phyloP scores from a whole-genome alignment of 257 asterid genomes.

The Fraxinus americana region DNA sequence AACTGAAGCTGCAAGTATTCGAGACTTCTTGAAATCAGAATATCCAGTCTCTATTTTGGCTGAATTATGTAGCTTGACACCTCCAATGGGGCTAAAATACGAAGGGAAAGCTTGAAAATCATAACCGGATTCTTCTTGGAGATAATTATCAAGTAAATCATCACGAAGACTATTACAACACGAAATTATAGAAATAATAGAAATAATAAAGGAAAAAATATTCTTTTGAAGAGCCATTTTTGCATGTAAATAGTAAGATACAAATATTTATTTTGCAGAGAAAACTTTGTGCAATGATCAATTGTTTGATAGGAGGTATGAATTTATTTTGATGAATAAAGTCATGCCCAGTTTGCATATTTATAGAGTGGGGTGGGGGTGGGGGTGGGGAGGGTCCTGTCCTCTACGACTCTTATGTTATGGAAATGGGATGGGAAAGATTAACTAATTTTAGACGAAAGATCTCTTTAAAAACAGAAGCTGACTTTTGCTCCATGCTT shows the following conservation, averaged over 20 bases:
- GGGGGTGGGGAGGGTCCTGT: constrained; percentile 16
- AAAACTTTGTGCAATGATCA: neutral
- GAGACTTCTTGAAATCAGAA: constrained; percentile 16
- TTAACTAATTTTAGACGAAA: constrained; percentile 31
- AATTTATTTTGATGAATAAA: constrained; percentile 21
- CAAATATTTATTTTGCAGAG: neutral
- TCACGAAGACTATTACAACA: constrained; percentile 18
- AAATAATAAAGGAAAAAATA: constrained; percentile 22
- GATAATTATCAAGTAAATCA: constrained; percentile 17
- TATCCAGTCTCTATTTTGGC: constrained; percentile 7
- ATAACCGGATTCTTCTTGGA: constrained; percentile 42
- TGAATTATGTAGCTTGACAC: constrained; percentile 19
- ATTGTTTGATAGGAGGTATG: constrained; percentile 17
- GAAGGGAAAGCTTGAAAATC: constrained; percentile 48
- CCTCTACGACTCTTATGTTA: constrained; percentile 47
- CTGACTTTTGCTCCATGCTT: constrained; percentile 53
- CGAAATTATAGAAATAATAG: constrained; percentile 21
- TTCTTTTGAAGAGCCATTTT: constrained; percentile 32
- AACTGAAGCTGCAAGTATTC: constrained; percentile 22
- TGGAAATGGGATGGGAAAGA: constrained; percentile 41
- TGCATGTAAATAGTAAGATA: neutral
- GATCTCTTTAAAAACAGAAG: constrained; percentile 12
- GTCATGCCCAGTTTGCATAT: constrained; percentile 30
- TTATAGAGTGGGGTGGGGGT: constrained; percentile 31
- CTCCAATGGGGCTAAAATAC: constrained; percentile 21